Evolutionary conservation across 306 rosid genomes (phyloP), one percentile per base, ranked within the genome.

Genomic region (Rosa lucieae): DNA sequence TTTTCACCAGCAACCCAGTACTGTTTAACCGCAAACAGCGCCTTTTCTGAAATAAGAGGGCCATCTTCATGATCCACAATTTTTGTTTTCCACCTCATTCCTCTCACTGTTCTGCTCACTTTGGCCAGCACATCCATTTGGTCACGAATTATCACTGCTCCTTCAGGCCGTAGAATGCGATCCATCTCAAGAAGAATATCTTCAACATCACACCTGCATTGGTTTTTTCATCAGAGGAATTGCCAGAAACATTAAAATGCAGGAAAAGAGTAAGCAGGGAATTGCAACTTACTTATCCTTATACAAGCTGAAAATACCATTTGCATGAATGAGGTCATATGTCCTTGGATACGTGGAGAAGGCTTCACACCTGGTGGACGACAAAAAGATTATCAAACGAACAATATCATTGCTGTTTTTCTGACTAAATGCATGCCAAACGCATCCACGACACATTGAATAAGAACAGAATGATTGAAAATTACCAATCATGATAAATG

Each of bases 301-400:
- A 89, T 93, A 91, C 81, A 91, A 79, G 92, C 89, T 88, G 92
- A 93, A 93, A 77, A 93, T 53, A 47, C 88, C 92, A 84, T 88
- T 83, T 59, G 97, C 94, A 77, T 93, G 98, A 80, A 93, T 93
- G 67, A 91, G 93, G 82, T 91, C 97, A 70, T 91, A 93, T 13
- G 98, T 91, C 83, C 98, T 87, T n/a, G 97, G 98, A 89, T 93
- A 93, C 26, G 98, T 91, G 67, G 98, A 93, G 85, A 91, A 93
- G 67, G 89, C 94, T 80, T 93, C 97, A 75, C 97, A 91, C 97
- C 97, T 93, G 88, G 69, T 11, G 75, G 66, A 76, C 84, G 55
- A 68, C 9, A 58, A n/a, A 76, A 52, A 46, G 47, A 72, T 23
- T 65, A 75, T 35, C 58, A 76, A 70, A 71, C 44, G 58, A 62